Percentiles rank a stretch among this genome's conserved stretches.
Evolutionary conservation across 2,329 filamentous ascomycete genomes (phyloP).

Genomic region (Aspergillus sp.): DNA sequence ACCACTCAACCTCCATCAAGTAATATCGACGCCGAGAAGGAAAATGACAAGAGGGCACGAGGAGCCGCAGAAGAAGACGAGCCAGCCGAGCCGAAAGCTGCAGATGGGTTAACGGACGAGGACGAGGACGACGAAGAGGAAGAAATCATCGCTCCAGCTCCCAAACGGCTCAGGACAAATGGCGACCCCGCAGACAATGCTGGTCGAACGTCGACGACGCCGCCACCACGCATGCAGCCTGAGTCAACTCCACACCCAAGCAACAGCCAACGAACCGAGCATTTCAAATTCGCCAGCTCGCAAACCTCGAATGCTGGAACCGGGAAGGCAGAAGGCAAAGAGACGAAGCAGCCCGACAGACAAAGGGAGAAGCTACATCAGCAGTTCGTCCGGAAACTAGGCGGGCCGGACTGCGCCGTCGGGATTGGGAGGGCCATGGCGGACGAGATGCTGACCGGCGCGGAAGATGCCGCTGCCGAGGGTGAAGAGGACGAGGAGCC

Average conservation of each 20-base stretch:
- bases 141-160: slow-evolving; percentile 30
- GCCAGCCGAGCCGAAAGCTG: slow-evolving; percentile 2
- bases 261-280: slow-evolving; percentile 45
- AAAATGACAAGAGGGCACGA: slow-evolving; percentile 3
- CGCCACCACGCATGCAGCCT: not conserved
- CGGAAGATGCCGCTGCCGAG: slow-evolving; percentile 52
- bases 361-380: slow-evolving; percentile 65
- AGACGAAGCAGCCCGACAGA: slow-evolving; percentile 45
- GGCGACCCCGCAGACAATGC: slow-evolving; percentile 8
- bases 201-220: slow-evolving; percentile 3
- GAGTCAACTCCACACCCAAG: slow-evolving; percentile 20
- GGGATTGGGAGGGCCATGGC: slow-evolving; percentile 53
- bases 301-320: too few species aligned
- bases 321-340: slow-evolving; percentile 25
- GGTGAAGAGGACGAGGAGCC: slow-evolving; percentile 45
- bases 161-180: slow-evolving; percentile 31
- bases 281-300: slow-evolving; percentile 50
- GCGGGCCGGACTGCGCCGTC: slow-evolving; percentile 70
- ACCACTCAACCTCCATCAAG: slow-evolving; percentile 10
- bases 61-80: not conserved
- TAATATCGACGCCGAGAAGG: slow-evolving; percentile 3
- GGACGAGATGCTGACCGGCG: slow-evolving; percentile 44
- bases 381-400: slow-evolving; percentile 83
- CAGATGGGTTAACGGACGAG: slow-evolving; percentile 4
- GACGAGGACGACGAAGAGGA: slow-evolving; percentile 30